Conservation (phyloP, 2,329 filamentous ascomycete species). For the Clonostachys sp. region DNA sequence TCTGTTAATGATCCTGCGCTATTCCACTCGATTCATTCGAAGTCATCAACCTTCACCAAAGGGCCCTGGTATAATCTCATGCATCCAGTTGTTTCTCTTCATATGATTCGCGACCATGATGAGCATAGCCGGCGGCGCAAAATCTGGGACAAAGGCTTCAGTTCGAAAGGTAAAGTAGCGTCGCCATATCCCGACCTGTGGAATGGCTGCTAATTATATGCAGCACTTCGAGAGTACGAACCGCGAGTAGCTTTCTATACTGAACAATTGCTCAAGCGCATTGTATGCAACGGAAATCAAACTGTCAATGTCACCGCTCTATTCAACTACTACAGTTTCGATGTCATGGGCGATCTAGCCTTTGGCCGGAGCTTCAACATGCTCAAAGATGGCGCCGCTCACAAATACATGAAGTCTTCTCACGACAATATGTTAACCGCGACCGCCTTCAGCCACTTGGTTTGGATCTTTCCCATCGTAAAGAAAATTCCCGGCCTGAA, state of each 20-base stretch:
- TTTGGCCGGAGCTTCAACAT: background rate
- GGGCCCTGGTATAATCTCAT: background rate
- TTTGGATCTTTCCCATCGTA: background rate
- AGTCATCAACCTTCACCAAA: background rate
- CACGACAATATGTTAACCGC: background rate
- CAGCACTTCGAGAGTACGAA: background rate
- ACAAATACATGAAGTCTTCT: background rate
- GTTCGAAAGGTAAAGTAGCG: background rate
- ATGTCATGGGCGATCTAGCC: background rate
- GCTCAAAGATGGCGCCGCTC: background rate
- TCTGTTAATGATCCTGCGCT: too few relatives aligned
- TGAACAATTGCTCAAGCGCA: background rate
- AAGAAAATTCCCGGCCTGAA: background rate
- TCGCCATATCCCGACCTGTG: background rate
- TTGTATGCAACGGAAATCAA: background rate
- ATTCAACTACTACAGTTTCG: background rate
- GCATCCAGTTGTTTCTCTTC: background rate
- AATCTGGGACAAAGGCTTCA: background rate
- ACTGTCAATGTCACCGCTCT: background rate
- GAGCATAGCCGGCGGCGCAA: background rate
- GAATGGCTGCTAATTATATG: background rate
- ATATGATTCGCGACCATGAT: background rate
- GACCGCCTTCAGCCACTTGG: background rate
- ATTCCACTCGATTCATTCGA: too few relatives aligned
- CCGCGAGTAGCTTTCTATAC: background rate